Percentiles rank a stretch among this genome's conserved stretches.
Evolutionary conservation across 768 basidiomycete genomes (phyloP).

Genomic region (Rhodotorula paludigena): DNA sequence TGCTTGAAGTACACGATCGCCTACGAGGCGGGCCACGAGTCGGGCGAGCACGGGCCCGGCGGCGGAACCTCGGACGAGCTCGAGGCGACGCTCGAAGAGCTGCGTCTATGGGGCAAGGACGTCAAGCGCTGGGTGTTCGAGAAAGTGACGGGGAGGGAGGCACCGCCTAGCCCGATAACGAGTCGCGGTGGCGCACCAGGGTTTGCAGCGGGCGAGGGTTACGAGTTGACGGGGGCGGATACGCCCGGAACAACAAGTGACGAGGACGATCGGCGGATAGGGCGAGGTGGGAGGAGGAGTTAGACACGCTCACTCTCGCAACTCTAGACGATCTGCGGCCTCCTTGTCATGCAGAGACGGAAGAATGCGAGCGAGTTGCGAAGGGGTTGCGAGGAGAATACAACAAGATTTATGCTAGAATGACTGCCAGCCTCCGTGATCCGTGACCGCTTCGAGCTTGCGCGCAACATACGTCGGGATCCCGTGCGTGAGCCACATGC

Average conservation of each 20-base stretch:
- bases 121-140: slow-evolving; percentile 17
- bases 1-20: slow-evolving; percentile 74
- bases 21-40: slow-evolving; percentile 41
- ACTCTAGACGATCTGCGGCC: too few species aligned
- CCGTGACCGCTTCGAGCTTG: slow-evolving; percentile 63
- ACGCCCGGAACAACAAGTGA: too few species aligned
- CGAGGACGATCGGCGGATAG: too few species aligned
- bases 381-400: not conserved
- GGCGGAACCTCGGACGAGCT: slow-evolving; percentile 42
- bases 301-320: too few species aligned
- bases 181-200: not conserved
- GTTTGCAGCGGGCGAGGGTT: too few species aligned
- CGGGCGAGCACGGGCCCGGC: not conserved
- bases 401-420: slow-evolving; percentile 4
- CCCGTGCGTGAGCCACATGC: slow-evolving; percentile 81
- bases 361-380: not conserved
- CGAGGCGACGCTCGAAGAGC: slow-evolving; percentile 41
- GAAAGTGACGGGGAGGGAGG: slow-evolving; percentile 16
- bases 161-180: not conserved
- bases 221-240: too few species aligned
- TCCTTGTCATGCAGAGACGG: too few species aligned
- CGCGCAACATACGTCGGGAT: slow-evolving; percentile 86
- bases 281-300: too few species aligned
- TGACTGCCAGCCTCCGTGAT: slow-evolving; percentile 25
- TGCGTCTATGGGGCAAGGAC: slow-evolving; percentile 37